Percentiles rank a stretch among this genome's conserved stretches.
Conservation (phyloP, 2,329 filamentous ascomycete genomes). For the Epicoccum nigrum region DNA sequence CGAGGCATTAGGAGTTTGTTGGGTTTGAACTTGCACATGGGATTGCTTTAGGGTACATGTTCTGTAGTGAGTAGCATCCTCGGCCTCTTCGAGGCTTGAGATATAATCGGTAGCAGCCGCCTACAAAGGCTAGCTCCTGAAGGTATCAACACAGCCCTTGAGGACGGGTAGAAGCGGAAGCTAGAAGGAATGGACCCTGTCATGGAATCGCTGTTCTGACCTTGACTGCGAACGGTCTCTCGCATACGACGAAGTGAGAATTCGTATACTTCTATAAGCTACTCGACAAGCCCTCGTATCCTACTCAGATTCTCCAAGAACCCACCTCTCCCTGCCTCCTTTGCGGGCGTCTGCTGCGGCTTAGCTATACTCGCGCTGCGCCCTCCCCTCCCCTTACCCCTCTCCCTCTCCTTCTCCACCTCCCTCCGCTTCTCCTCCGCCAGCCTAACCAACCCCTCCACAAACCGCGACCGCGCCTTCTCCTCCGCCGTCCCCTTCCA, state of each 20-base stretch:
- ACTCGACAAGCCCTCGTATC: conserved; percentile 45
- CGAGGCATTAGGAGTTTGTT: conserved; percentile 14
- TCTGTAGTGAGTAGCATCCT: conserved; percentile 8
- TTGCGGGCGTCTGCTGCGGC: conserved; percentile 16
- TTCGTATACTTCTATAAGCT: conserved; percentile 2
- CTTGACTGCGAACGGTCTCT: no score
- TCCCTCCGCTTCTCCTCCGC: conserved; percentile 73
- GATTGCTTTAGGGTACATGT: background rate
- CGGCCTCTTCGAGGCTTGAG: conserved; percentile 26
- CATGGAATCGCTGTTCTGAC: no score
- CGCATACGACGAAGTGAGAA: no score
- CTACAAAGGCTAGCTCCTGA: conserved; percentile 28
- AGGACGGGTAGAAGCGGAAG: conserved; percentile 17
- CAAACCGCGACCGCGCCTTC: conserved; percentile 78
- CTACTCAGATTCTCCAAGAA: conserved; percentile 49
- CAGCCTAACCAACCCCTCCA: conserved; percentile 79
- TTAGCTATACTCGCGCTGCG: conserved; percentile 33
- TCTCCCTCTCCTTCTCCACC: conserved; percentile 49
- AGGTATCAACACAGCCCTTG: conserved; percentile 25
- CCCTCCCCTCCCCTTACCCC: conserved; percentile 21
- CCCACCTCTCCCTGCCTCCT: conserved; percentile 38
- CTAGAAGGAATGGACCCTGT: conserved; percentile 1
- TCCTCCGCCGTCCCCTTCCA: conserved; percentile 98
- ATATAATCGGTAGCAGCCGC: conserved; percentile 23
- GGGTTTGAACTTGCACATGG: background rate